A percentile compares a stretch with the other conserved stretches of the same genome.
phyloP scores from a whole-genome alignment of 176 grass and related monocot genomes.

The Eragrostis nindensis region DNA sequence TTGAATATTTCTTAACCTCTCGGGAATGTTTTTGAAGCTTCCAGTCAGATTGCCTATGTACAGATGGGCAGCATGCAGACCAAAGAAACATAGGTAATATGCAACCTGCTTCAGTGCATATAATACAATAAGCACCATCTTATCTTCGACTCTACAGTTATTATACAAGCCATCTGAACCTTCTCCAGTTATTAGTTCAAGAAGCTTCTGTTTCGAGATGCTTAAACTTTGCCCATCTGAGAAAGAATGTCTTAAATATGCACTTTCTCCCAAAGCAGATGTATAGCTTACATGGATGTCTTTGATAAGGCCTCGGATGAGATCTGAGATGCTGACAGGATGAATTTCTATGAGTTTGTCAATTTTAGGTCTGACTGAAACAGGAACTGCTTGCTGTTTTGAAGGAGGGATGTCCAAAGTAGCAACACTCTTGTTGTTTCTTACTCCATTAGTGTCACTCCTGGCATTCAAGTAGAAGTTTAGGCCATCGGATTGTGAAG shows the following conservation, averaged over 20 bases:
- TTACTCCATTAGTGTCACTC: slow-evolving; percentile 45
- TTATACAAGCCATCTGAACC: slow-evolving; percentile 29
- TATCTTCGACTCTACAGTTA: slow-evolving; percentile 44
- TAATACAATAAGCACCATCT: slow-evolving; percentile 54
- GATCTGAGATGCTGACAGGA: slow-evolving; percentile 59
- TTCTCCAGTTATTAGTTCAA: slow-evolving; percentile 62
- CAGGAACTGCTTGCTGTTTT: slow-evolving; percentile 47
- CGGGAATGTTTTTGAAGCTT: slow-evolving; percentile 55
- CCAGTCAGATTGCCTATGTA: slow-evolving; percentile 58
- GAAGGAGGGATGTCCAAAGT: slow-evolving; percentile 35
- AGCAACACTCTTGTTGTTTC: slow-evolving; percentile 21
- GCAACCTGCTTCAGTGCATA: slow-evolving; percentile 73
- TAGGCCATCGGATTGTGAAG: slow-evolving; percentile 56
- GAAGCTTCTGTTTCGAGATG: slow-evolving; percentile 68
- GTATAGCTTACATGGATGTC: slow-evolving; percentile 51
- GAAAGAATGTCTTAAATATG: slow-evolving; percentile 42
- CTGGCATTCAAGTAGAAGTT: slow-evolving; percentile 79
- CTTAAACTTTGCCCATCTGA: slow-evolving; percentile 47
- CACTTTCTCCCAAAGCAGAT: slow-evolving; percentile 58
- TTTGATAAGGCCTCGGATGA: slow-evolving; percentile 55
- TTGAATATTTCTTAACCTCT: slow-evolving; percentile 59
- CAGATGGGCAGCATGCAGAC: slow-evolving; percentile 66
- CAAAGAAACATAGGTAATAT: slow-evolving; percentile 82
- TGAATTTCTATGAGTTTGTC: slow-evolving; percentile 56
- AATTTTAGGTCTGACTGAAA: slow-evolving; percentile 36